A percentile compares a stretch with the other conserved stretches of the same genome.
phyloP scores from a whole-genome alignment of 202 grass and related monocot species.

The Zoysia matrella region DNA sequence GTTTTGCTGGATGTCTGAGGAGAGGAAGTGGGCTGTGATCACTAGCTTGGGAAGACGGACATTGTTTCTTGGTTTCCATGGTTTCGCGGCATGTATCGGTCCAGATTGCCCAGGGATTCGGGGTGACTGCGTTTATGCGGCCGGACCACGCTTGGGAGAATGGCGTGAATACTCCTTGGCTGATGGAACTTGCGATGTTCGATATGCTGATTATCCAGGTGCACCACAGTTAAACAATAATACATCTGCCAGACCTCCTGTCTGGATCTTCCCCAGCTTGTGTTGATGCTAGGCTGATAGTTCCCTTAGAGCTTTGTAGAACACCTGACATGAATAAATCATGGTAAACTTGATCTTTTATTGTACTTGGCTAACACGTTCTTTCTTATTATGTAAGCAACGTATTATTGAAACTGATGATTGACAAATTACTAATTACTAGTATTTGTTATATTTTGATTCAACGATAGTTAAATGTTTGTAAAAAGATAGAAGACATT shows the following conservation, averaged over 20 bases:
- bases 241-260: slow-evolving; percentile 30
- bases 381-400: slow-evolving; percentile 18
- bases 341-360: slow-evolving; percentile 28
- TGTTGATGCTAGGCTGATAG: slow-evolving; percentile 46
- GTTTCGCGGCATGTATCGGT: slow-evolving; percentile 61
- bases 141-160: slow-evolving; percentile 39
- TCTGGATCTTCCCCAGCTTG: slow-evolving; percentile 79
- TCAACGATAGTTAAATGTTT: neutral
- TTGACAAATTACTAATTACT: neutral
- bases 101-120: slow-evolving; percentile 44
- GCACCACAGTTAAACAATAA: slow-evolving; percentile 40
- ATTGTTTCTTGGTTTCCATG: slow-evolving; percentile 56
- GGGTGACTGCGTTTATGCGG: slow-evolving; percentile 63
- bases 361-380: slow-evolving; percentile 1
- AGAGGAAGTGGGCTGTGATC: slow-evolving; percentile 47
- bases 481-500: neutral
- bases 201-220: slow-evolving; percentile 55
- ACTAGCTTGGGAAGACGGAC: slow-evolving; percentile 49
- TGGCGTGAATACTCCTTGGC: slow-evolving; percentile 60
- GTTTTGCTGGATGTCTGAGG: slow-evolving; percentile 51
- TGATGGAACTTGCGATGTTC: slow-evolving; percentile 46
- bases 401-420: neutral
- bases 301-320: slow-evolving; percentile 13
- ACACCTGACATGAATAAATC: slow-evolving; percentile 17
- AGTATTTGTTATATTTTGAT: neutral